Percentiles rank a stretch among this genome's conserved stretches.
Conservation (phyloP, 345 rosid genomes). For the Murraya koenigii region DNA sequence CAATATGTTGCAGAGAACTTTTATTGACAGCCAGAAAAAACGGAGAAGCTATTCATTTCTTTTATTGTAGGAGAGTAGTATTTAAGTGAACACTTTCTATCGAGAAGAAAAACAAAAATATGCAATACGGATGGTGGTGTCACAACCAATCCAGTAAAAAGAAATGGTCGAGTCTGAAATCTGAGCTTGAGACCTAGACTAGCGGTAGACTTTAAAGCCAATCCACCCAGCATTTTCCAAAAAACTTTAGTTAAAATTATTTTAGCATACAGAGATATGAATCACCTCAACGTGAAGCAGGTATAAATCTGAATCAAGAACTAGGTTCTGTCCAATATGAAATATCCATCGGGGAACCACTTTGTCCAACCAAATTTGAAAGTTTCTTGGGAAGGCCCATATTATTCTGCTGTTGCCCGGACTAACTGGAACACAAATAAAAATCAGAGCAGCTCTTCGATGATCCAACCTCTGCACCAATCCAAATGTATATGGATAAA, state of each 20-base stretch:
- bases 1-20: not conserved
- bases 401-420: conserved; percentile 86
- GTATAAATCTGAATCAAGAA: conserved; percentile 82
- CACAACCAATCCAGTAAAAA: too few relatives aligned
- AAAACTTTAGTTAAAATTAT: not conserved
- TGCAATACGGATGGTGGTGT: too few relatives aligned
- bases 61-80: not conserved
- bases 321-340: conserved; percentile 65
- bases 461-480: conserved; percentile 27
- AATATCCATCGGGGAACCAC: conserved; percentile 84
- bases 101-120: not conserved
- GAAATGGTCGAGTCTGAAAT: too few relatives aligned
- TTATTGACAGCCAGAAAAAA: not conserved
- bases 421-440: conserved; percentile 77
- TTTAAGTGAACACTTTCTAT: not conserved
- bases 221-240: not conserved
- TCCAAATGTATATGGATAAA: not conserved
- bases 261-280: not conserved
- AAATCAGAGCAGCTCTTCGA: conserved; percentile 49
- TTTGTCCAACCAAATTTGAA: conserved; percentile 60
- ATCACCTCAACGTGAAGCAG: conserved; percentile 83
- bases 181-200: not conserved
- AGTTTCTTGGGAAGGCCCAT: conserved; percentile 76
- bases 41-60: not conserved
- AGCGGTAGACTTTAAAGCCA: not conserved